These are phyloP conservation scores for Microsporum audouinii DNA, from an alignment of 2,329 filamentous ascomycete genomes.

Conservation along the genomic window DNA sequence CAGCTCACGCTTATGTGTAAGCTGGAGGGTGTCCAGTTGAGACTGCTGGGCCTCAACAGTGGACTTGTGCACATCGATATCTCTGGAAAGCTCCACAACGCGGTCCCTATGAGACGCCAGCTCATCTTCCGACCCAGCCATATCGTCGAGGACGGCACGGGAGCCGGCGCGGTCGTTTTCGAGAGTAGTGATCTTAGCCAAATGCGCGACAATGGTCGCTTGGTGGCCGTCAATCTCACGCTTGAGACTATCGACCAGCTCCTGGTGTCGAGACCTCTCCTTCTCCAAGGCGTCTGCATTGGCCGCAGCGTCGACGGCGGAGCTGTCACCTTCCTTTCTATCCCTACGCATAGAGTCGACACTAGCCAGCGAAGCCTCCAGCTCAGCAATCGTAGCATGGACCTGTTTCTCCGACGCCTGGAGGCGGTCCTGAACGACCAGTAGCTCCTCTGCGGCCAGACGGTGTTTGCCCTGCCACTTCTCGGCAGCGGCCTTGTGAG, in stretches of 20 bases:
- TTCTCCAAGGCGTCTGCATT: slow-evolving; percentile 38
- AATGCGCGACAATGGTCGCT: slow-evolving; percentile 56
- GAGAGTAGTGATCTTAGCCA: slow-evolving; percentile 58
- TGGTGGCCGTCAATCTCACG: slow-evolving; percentile 73
- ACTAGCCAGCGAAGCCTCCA: slow-evolving; percentile 55
- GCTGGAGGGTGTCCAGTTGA: slow-evolving; percentile 42
- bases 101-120: slow-evolving; percentile 33
- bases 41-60: slow-evolving; percentile 44
- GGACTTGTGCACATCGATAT: slow-evolving; percentile 46
- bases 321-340: slow-evolving; percentile 18
- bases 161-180: slow-evolving; percentile 60
- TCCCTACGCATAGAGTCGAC: slow-evolving; percentile 38
- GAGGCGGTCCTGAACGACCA: slow-evolving; percentile 60
- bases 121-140: slow-evolving; percentile 45
- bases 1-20: slow-evolving; percentile 40
- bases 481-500: slow-evolving; percentile 59
- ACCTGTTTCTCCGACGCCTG: slow-evolving; percentile 62
- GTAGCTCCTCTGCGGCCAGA: slow-evolving; percentile 56
- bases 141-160: slow-evolving; percentile 56
- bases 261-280: slow-evolving; percentile 47
- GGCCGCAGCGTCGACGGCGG: slow-evolving; percentile 25
- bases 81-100: slow-evolving; percentile 45
- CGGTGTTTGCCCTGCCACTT: slow-evolving; percentile 68
- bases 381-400: slow-evolving; percentile 56
- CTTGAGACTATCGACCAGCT: slow-evolving; percentile 52